Base-by-base conservation (phyloP, 139 green algal genomes). In the Ettlia oleoabundans region DNA sequence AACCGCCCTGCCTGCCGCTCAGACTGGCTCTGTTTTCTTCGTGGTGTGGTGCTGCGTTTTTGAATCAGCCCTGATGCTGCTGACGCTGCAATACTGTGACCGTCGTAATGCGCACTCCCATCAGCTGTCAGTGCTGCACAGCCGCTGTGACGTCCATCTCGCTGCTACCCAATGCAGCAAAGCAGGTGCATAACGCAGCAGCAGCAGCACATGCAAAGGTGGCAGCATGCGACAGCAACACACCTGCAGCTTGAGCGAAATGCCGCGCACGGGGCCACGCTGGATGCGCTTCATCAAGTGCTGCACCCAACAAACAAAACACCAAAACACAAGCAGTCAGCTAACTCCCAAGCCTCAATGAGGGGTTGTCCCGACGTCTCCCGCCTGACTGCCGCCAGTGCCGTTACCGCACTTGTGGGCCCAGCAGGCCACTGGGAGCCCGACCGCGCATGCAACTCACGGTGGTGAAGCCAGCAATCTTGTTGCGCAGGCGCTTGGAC, bases 251-350 rank as follows among this genome's bases (percentile, higher is more conserved):
- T 99, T 99, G 61, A 99, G 92, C n/a, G 97, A 99, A 89, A 99
- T 99, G 85, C 97, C 97, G 75, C 97, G 93, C 68, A 99, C 97
- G 24, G 97, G 97, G 15, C 97, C 97, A 47, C 96, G 92, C 92
- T 99, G 96, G 86, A 99, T 99, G 85, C 97, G 94, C 96, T 99
- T 99, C 97, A 99, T 99, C 89, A 99, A 85, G 89, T 99, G 97
- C 94, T 97, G 92, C 90, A 65, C 86, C 18, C 43, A 82, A 24
- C n/a, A 33, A 51, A 33, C 9, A 32, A 30, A 0, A 42, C 7
- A 47, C 33, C 26, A 83, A 4, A 73, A 26, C 3, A 15, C 52
- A 63, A 18, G 24, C 0, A 10, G 68, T 38, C 28, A 40, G n/a
- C 69, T 19, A 15, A 65, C 5, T 65, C 5, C 5, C 18, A 28